Conservation (phyloP, 345 rosid genomes). For the Reutealis trisperma region DNA sequence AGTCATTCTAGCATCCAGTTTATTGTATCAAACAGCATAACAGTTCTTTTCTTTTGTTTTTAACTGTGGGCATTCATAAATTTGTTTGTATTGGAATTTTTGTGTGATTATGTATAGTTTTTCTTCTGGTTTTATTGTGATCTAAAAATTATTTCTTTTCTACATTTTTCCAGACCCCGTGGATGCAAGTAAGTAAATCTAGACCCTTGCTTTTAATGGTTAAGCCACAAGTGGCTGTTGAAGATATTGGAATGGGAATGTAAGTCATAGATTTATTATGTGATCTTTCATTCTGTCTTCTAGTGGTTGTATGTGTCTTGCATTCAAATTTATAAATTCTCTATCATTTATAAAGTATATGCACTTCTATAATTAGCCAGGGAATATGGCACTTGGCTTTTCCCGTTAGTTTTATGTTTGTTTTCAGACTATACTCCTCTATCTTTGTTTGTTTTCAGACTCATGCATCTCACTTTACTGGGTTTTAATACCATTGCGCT, state of each 20-base stretch:
- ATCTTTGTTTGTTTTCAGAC: conserved; percentile 4
- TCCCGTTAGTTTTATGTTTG: neutral
- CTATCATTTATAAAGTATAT: neutral
- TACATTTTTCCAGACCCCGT: conserved; percentile 22
- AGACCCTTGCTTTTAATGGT: conserved; percentile 33
- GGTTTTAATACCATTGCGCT: conserved; percentile 24
- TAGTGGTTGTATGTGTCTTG: neutral
- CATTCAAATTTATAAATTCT: neutral
- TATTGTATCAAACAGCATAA: no score
- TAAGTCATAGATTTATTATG: conserved; percentile 22
- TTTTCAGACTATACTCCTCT: no score
- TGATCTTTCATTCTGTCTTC: neutral
- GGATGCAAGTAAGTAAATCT: conserved; percentile 40
- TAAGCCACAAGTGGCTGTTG: conserved; percentile 22
- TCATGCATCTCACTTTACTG: conserved; percentile 30
- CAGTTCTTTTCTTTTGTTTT: no score
- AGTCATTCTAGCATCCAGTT: no score
- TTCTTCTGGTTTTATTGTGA: neutral
- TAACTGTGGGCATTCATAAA: no score
- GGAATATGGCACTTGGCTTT: neutral
- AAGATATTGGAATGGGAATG: conserved; percentile 34
- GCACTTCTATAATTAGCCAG: neutral
- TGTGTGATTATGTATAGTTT: no score
- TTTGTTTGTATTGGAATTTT: no score
- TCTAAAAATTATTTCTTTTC: neutral